Conservation (phyloP, 169 alveolate genomes). For the Cryptosporidium meleagridis region DNA sequence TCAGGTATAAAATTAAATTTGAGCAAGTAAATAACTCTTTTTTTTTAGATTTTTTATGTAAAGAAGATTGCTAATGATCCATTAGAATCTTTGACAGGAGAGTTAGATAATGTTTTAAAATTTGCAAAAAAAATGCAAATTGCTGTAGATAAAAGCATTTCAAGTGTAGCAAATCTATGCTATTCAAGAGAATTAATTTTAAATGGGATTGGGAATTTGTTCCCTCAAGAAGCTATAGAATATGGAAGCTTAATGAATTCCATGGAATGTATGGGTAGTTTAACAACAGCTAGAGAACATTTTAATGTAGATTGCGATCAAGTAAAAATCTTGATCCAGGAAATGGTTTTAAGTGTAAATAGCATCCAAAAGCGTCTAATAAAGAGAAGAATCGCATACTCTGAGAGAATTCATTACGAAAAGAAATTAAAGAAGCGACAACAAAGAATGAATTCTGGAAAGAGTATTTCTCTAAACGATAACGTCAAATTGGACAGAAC, state of each 20-base stretch:
- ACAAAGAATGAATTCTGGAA: constrained; percentile 50
- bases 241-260: constrained; percentile 67
- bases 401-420: constrained; percentile 71
- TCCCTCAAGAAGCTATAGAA: constrained; percentile 66
- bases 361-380: constrained; percentile 56
- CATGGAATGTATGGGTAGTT: constrained; percentile 57
- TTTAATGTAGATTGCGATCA: constrained; percentile 63
- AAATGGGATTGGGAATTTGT: constrained; percentile 23
- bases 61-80: constrained; percentile 67
- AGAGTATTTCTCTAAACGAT: constrained; percentile 51
- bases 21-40: background rate
- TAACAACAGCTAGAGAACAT: constrained; percentile 62
- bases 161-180: background rate
- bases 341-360: constrained; percentile 54
- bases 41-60: constrained; percentile 12
- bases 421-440: constrained; percentile 61
- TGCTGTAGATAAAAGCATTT: constrained; percentile 55
- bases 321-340: constrained; percentile 51
- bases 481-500: constrained; percentile 70
- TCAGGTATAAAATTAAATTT: background rate
- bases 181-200: constrained; percentile 37
- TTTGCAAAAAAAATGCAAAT: constrained; percentile 53
- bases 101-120: constrained; percentile 50
- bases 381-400: constrained; percentile 63
- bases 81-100: constrained; percentile 63